These are phyloP conservation scores for Leccinum aurantiacum DNA, from an alignment of 768 basidiomycete genomes.

Conservation along the genomic window DNA sequence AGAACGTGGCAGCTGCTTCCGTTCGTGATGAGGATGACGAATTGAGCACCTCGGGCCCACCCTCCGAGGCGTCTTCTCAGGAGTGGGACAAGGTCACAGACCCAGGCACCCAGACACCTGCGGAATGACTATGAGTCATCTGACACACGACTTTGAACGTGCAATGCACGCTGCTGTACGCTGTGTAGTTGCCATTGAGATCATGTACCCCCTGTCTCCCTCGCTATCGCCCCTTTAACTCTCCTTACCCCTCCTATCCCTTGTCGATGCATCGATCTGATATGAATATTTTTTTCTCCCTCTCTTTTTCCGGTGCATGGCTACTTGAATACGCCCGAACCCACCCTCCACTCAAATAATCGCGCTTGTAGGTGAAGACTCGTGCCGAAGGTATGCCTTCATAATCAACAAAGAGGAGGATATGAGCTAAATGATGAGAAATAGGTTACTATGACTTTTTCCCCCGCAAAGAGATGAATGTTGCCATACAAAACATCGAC, in stretches of 20 bases:
- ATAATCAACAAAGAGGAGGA: constrained; percentile 6
- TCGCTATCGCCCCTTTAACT: constrained; percentile 18
- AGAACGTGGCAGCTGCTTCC: constrained; percentile 27
- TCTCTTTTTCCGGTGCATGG: constrained; percentile 18
- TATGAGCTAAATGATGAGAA: constrained; percentile 18
- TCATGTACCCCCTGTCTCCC: constrained; percentile 25
- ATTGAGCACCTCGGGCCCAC: constrained; percentile 66
- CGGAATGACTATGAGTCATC: constrained; percentile 35
- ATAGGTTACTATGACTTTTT: constrained; percentile 77
- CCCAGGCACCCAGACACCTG: constrained; percentile 56
- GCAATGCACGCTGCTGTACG: constrained; percentile 31
- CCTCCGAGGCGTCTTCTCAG: constrained; percentile 85
- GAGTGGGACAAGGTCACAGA: constrained; percentile 90
- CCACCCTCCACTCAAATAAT: constrained; percentile 11
- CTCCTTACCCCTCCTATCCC: constrained; percentile 20
- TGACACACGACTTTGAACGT: constrained; percentile 30
- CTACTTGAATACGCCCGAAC: constrained; percentile 20
- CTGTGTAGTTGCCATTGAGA: constrained; percentile 29
- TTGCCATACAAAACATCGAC: constrained; percentile 49
- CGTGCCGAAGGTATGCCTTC: constrained; percentile 73
- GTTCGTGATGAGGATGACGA: constrained; percentile 48
- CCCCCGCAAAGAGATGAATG: constrained; percentile 72
- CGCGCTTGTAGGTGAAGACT: constrained; percentile 52
- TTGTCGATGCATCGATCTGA: constrained; percentile 51
- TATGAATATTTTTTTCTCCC: constrained; percentile 46